Evolutionary conservation across 1,284 basidiomycete species (phyloP).

Genomic region (Microbotryum lychnidis-dioicae): DNA sequence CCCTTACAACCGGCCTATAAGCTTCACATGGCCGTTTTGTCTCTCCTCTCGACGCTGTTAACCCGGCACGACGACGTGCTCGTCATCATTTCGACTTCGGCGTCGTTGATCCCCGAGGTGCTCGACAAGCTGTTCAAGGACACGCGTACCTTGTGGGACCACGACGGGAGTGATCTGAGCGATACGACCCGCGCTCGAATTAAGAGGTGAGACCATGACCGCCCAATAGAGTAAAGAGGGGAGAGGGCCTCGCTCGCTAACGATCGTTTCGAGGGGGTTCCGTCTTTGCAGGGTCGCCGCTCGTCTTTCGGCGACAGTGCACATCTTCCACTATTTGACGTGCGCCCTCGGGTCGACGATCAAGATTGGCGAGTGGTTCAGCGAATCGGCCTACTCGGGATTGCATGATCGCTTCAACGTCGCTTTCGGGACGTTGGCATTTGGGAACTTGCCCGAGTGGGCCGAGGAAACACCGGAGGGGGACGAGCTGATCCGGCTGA

Average conservation of each 20-base stretch:
- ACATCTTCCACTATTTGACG: constrained; percentile 25
- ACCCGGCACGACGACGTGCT: constrained; percentile 19
- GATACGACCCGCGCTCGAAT: not conserved
- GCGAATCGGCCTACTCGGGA: not conserved
- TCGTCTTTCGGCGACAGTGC: constrained; percentile 13
- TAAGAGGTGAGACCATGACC: constrained; percentile 1
- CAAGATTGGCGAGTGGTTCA: constrained; percentile 7
- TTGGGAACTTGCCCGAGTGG: constrained; percentile 18
- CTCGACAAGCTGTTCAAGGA: constrained; percentile 20
- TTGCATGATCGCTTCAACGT: constrained; percentile 11
- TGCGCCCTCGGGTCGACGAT: constrained; percentile 15
- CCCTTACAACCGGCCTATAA: not conserved
- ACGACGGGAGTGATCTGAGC: constrained; percentile 13
- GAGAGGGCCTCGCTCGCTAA: not conserved
- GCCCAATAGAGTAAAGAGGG: no score
- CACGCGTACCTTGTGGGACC: constrained; percentile 19
- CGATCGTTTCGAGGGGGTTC: not conserved
- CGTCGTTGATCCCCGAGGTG: constrained; percentile 21
- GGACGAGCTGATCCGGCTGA: constrained; percentile 7
- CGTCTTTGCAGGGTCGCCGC: not conserved
- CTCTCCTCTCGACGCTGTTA: constrained; percentile 12
- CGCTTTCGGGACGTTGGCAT: constrained; percentile 22
- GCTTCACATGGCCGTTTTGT: constrained; percentile 12
- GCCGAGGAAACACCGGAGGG: constrained; percentile 3
- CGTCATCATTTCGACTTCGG: constrained; percentile 5